phyloP scores from a whole-genome alignment of 1,139 yeast species.

The Sugiyamaella paludigena region DNA sequence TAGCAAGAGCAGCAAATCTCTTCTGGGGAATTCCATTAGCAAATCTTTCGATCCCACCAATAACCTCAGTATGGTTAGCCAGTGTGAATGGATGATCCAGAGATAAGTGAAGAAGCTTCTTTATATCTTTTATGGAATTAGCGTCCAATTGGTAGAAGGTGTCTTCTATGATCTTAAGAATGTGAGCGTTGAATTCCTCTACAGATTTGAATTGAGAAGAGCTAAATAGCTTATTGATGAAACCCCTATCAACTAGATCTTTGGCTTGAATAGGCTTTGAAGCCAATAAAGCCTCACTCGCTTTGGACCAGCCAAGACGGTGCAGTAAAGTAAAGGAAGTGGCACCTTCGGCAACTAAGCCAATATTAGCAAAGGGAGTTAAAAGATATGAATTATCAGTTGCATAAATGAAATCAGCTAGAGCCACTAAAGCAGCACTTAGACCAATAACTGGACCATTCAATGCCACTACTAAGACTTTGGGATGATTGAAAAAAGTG shows the following conservation, averaged over 20 bases:
- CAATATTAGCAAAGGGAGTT: conserved; percentile 80
- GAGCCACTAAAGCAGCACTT: conserved; percentile 67
- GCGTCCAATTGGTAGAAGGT: conserved; percentile 45
- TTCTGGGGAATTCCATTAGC: conserved; percentile 70
- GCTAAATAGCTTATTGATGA: conserved; percentile 57
- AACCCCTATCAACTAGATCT: conserved; percentile 58
- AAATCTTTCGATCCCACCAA: conserved; percentile 69
- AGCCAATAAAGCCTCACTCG: conserved; percentile 70
- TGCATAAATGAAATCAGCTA: conserved; percentile 75
- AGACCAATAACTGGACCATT: conserved; percentile 90
- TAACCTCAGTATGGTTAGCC: conserved; percentile 64
- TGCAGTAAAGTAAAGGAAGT: conserved; percentile 64
- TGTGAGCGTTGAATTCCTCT: conserved; percentile 61
- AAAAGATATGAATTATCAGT: conserved; percentile 61
- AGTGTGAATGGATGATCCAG: conserved; percentile 40
- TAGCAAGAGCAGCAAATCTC: conserved; percentile 57
- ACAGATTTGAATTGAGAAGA: conserved; percentile 45
- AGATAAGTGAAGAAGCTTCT: conserved; percentile 50
- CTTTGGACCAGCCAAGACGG: conserved; percentile 71
- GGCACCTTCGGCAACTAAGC: conserved; percentile 83
- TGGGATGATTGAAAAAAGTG: conserved; percentile 67
- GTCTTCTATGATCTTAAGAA: conserved; percentile 46
- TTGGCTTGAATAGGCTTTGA: conserved; percentile 63
- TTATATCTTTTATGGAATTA: conserved; percentile 61
- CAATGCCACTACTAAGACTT: conserved; percentile 69